Evolutionary conservation across 1,284 basidiomycete genomes (phyloP).

Genomic region (Sporisorium sorghi): DNA sequence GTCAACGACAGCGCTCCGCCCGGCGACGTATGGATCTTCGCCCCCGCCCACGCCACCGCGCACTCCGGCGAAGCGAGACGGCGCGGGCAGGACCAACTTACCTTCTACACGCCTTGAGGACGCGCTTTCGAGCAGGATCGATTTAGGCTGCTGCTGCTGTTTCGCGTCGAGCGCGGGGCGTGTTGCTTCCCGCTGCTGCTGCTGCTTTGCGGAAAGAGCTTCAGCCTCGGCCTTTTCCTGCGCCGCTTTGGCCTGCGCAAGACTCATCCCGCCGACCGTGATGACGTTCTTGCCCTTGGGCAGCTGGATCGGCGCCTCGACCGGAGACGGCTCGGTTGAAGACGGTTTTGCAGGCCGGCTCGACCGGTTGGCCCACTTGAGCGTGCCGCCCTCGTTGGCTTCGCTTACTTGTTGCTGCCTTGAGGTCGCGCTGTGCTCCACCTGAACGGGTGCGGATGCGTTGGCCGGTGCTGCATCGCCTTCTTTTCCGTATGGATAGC

Average conservation of each 20-base stretch:
- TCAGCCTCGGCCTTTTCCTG: conserved; percentile 9
- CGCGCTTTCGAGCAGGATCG: conserved; percentile 5
- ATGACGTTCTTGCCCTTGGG: conserved; percentile 29
- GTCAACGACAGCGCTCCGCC: neutral
- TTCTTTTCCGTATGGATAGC: conserved; percentile 50
- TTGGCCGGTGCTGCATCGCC: conserved; percentile 1
- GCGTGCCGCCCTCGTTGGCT: neutral
- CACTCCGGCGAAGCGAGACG: conserved; percentile 21
- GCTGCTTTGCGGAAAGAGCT: too few species aligned
- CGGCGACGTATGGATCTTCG: conserved; percentile 27
- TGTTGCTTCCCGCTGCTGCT: neutral
- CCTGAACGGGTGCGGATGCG: neutral
- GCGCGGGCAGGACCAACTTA: conserved; percentile 24
- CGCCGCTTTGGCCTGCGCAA: conserved; percentile 24
- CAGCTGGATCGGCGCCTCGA: neutral
- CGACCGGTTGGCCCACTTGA: conserved; percentile 13
- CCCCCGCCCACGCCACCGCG: too few species aligned
- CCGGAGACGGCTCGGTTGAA: neutral
- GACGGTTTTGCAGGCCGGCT: conserved; percentile 1
- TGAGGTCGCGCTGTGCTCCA: neutral
- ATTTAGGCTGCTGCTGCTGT: conserved; percentile 3
- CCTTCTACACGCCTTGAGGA: conserved; percentile 4
- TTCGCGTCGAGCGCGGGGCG: neutral
- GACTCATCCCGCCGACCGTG: conserved; percentile 23
- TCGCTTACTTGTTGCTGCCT: neutral